Evolutionary conservation across 148 eudicot genomes (phyloP), one percentile per base, ranked within the genome.

Genomic region (Silene uniflora): DNA sequence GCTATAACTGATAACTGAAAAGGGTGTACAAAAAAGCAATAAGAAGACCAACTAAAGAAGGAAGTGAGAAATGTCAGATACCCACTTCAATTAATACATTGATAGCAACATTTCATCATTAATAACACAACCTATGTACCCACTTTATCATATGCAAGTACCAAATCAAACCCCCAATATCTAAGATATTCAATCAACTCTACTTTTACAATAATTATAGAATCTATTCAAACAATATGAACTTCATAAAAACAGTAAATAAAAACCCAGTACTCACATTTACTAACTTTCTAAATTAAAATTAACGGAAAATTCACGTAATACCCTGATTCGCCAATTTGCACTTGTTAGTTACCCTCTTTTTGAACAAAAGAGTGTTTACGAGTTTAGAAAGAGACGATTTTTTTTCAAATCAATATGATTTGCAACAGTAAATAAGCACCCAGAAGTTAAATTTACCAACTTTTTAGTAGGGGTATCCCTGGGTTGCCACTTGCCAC

Each of bases 1-100:
- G 32, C 2, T 49, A 78, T 56, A 71, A 42, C 54, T 78, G 78
- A 78, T 64, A 71, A 44, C 56, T 78, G 78, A 78, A 46, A 71
- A 77, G 44, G 29, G 67, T 67, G 81, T 70, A 82, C 62, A 77
- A 58, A 74, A 25, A 68, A 58, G 72, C 76, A 75, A 69, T 67
- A 69, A 73, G 63, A 76, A 73, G 70, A 76, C 61, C 52, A 73
- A 69, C 77, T 75, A 76, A 76, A 69, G 52, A 42, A 46, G 63
- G 72, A 75, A 79, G 54, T 66, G 66, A 55, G 62, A 54, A 73
- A 44, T 72, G 74, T 76, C 82, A 79, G 77, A 60, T 75, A 78
- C 79, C 86, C 84, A 81, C 87, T 79, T 79, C 80, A 88, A 81
- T 82, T 76, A 75, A 88, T 83, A 81, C 73, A 56, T 25, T 77